phyloP scores from a whole-genome alignment of 106 monocot species.

The Ottelia alismoides region DNA sequence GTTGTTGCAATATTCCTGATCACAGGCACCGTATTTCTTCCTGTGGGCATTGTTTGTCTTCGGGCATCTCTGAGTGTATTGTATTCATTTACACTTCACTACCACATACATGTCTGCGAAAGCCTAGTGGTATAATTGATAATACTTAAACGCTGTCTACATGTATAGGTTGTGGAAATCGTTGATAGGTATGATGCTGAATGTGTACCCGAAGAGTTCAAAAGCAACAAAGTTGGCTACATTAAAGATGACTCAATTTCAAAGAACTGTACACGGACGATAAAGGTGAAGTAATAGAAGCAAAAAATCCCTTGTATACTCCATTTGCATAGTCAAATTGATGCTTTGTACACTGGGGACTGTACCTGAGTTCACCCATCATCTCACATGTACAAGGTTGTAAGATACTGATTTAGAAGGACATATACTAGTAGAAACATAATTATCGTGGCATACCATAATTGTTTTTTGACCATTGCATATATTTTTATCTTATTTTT shows the following conservation, averaged over 20 bases:
- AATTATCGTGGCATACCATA: too few species aligned
- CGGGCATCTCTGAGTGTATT: conserved; percentile 57
- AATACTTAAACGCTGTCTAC: neutral
- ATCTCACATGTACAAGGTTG: too few species aligned
- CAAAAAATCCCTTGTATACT: too few species aligned
- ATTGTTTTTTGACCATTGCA: too few species aligned
- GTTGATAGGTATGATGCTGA: conserved; percentile 67
- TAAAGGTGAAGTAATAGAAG: too few species aligned
- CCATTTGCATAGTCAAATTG: too few species aligned
- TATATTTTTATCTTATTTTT: too few species aligned
- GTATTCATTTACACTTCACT: neutral
- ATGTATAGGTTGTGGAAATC: conserved; percentile 61
- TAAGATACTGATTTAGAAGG: too few species aligned
- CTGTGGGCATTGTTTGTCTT: conserved; percentile 58
- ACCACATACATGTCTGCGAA: neutral
- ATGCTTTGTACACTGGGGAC: too few species aligned
- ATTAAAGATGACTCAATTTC: conserved; percentile 79
- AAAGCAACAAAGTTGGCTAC: conserved; percentile 65
- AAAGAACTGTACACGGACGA: conserved; percentile 55
- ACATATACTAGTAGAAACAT: too few species aligned
- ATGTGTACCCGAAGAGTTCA: conserved; percentile 66
- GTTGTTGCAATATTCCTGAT: conserved; percentile 67
- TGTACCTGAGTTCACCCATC: too few species aligned
- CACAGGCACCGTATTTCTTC: conserved; percentile 48
- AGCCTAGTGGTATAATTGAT: neutral